These are phyloP conservation scores for Candida adriatica DNA, from an alignment of 805 yeast genomes.

Conservation along the genomic window DNA sequence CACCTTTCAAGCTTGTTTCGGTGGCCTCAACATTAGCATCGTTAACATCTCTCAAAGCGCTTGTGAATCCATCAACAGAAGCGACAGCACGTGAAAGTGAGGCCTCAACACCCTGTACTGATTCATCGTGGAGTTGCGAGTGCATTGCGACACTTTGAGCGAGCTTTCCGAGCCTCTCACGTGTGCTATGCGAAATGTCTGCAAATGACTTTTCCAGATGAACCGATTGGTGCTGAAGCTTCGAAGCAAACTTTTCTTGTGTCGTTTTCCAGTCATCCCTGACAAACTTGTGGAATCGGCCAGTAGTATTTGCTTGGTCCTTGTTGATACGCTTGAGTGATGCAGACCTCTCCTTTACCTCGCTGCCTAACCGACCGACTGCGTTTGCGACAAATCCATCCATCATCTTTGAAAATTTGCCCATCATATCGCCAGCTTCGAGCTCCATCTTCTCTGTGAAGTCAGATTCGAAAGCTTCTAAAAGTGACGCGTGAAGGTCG, in stretches of 20 bases:
- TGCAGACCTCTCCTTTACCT: no score
- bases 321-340: no score
- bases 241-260: conserved; percentile 13
- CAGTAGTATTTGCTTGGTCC: no score
- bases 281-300: no score
- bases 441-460: conserved; percentile 6
- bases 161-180: conserved; percentile 15
- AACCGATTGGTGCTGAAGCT: no score
- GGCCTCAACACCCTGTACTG: conserved; percentile 1
- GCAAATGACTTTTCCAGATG: no score
- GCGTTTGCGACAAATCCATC: conserved; percentile 13
- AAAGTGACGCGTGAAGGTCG: conserved; percentile 3
- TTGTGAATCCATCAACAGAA: conserved; percentile 7
- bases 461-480: conserved; percentile 7
- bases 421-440: no score
- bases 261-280: conserved; percentile 1
- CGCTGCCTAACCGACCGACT: no score
- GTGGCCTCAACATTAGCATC: conserved; percentile 13
- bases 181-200: no score
- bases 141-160: conserved; percentile 13
- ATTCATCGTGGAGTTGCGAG: conserved; percentile 1
- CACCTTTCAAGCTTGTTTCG: conserved; percentile 7
- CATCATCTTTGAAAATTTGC: conserved; percentile 10
- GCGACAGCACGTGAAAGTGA: conserved; percentile 10
- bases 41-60: conserved; percentile 9